Conservation (phyloP, 2,329 filamentous ascomycete species). For the Hymenoscyphus fraxineus region DNA sequence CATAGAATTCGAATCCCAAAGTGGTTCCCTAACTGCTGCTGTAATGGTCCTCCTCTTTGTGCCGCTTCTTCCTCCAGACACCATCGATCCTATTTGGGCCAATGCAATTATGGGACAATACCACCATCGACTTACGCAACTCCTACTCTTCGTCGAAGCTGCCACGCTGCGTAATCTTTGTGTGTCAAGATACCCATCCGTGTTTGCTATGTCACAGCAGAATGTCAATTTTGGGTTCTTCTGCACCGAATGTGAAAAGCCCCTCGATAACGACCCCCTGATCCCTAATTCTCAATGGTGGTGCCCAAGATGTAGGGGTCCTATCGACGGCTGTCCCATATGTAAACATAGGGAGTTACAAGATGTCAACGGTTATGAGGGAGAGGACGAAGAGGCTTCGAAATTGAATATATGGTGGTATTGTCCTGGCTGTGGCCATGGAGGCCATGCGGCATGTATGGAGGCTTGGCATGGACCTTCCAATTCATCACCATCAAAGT, state of each 20-base stretch:
- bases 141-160: conserved; percentile 58
- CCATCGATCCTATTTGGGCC: conserved; percentile 55
- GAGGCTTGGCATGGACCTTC: conserved; percentile 50
- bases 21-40: conserved; percentile 55
- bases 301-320: conserved; percentile 53
- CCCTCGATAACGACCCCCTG: conserved; percentile 40
- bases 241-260: conserved; percentile 54
- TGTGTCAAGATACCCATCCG: conserved; percentile 48
- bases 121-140: conserved; percentile 55
- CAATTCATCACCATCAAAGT: conserved; percentile 29
- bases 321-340: conserved; percentile 55
- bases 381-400: not conserved
- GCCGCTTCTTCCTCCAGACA: conserved; percentile 50
- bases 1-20: conserved; percentile 52
- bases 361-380: conserved; percentile 6
- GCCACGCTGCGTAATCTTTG: conserved; percentile 59
- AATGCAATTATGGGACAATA: conserved; percentile 56
- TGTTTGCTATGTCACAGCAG: conserved; percentile 53
- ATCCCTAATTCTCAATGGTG: conserved; percentile 46
- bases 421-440: conserved; percentile 59
- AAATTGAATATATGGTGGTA: conserved; percentile 53
- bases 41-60: conserved; percentile 58
- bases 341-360: conserved; percentile 45
- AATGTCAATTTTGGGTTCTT: conserved; percentile 51
- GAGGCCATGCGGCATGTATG: conserved; percentile 58